phyloP scores from a whole-genome alignment of 176 grass and related monocot species.

The Aegilops speltoides region DNA sequence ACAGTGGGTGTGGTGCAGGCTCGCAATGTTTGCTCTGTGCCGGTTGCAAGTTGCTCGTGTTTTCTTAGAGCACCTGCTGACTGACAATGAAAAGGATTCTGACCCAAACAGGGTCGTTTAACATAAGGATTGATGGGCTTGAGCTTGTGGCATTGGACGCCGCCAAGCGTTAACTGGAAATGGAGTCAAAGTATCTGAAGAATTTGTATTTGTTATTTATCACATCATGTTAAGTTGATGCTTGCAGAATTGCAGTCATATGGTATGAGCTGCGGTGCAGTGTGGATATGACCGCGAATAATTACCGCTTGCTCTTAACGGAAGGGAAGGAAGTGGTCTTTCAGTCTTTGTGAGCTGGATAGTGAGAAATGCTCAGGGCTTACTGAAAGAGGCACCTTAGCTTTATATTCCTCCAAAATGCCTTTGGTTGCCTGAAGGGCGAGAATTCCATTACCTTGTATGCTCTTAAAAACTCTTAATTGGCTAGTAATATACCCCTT shows the following conservation, averaged over 20 bases:
- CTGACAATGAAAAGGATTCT: not conserved
- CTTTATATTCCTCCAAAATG: not conserved
- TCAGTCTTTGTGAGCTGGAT: not conserved
- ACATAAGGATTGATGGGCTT: conserved; percentile 16
- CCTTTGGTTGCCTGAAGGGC: not conserved
- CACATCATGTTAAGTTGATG: not conserved
- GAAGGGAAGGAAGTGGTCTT: too few relatives aligned
- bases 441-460: too few relatives aligned
- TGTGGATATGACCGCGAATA: not conserved
- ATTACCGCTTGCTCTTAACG: not conserved
- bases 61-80: conserved; percentile 50
- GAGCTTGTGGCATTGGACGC: not conserved
- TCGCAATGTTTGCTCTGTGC: not conserved
- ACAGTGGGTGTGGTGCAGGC: not conserved
- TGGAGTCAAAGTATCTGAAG: not conserved
- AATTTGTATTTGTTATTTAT: conserved; percentile 12
- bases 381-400: not conserved
- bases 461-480: too few relatives aligned
- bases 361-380: not conserved
- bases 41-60: conserved; percentile 30
- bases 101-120: conserved; percentile 17
- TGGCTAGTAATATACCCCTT: too few relatives aligned
- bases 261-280: not conserved
- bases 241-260: not conserved
- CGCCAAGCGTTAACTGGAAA: conserved; percentile 7